Base-by-base conservation (phyloP, 352 stramenopile genomes). In the Thraustotheca clavata region DNA sequence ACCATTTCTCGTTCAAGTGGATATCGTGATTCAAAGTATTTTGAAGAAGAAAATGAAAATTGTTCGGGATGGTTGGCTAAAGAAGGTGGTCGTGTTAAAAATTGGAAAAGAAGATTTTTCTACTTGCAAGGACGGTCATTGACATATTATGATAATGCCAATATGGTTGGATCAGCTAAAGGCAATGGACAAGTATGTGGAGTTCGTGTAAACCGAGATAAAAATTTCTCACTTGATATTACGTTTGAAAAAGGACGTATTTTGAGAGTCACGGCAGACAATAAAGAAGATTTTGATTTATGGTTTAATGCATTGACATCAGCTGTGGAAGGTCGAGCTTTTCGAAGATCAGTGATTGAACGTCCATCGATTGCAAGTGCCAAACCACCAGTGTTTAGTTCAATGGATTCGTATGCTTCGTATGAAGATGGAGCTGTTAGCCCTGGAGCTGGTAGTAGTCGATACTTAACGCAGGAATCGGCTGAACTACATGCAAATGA, bases 121-220 rank as follows among this genome's bases (percentile, higher is more conserved):
- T 90, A 79, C 1, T 69, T 93, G 12, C 80, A 87, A 31, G 80
- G 81, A 6, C 76, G 79, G 38, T 82, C 75, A n/a, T 66, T 93
- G 55, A 86, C 80, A 48, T 93, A 93, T 69, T 93, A 87, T 55
- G 88, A 91, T 68, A 93, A 80, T 41, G 81, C 88, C 67, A 86
- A 85, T 29, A 65, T 65, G 57, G 27, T 33, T 2, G 84, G 82
- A 0, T 73, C 80, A 3, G 68, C 90, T 11, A 66, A 91, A 41
- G 74, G 76, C 36, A 86, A 73, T 62, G 73, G 84, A 32, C 84
- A 76, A 12, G 77, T 91, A 12, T 87, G 81, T 18, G 77, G 89
- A 59, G 80, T 93, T 5, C 71, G 84, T 27, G 76, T 82, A 0
- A 61, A 88, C 49, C 77, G 76, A 31, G 79, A 74, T 16, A 88